Evolutionary conservation across 352 stramenopile genomes (phyloP).

Genomic region (Globisporangium nodosum): DNA sequence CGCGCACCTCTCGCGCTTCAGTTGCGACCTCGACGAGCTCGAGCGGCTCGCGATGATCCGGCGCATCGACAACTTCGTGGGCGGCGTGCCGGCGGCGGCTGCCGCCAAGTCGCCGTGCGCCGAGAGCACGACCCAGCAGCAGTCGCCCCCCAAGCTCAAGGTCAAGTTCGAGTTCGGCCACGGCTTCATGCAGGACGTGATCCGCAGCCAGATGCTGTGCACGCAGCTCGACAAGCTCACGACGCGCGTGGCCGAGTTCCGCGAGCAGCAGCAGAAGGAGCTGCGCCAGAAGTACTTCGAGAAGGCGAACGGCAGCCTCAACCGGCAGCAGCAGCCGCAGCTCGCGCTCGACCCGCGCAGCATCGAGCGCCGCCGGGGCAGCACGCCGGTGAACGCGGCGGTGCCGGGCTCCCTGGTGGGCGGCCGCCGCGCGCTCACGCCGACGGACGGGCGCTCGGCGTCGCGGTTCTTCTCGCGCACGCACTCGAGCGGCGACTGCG

Average conservation of each 20-base stretch:
- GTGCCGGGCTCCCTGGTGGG: background rate
- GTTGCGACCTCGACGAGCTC: slow-evolving; percentile 64
- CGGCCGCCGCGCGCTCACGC: slow-evolving; percentile 7
- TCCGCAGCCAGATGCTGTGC: slow-evolving; percentile 77
- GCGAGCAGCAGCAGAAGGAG: slow-evolving; percentile 70
- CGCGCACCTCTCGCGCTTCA: slow-evolving; percentile 59
- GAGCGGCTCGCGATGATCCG: slow-evolving; percentile 75
- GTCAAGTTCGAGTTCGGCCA: slow-evolving; percentile 85
- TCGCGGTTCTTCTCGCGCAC: slow-evolving; percentile 6
- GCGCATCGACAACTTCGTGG: slow-evolving; percentile 71
- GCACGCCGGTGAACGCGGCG: slow-evolving; percentile 6
- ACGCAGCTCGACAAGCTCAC: slow-evolving; percentile 80
- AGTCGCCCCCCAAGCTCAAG: slow-evolving; percentile 28
- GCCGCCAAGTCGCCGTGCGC: slow-evolving; percentile 17
- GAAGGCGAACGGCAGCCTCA: slow-evolving; percentile 63
- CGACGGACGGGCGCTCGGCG: slow-evolving; percentile 3
- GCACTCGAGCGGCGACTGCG: slow-evolving; percentile 1
- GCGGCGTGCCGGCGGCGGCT: slow-evolving; percentile 37
- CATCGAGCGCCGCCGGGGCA: slow-evolving; percentile 16
- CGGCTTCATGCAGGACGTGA: slow-evolving; percentile 82
- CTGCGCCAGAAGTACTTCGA: slow-evolving; percentile 72
- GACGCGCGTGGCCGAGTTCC: slow-evolving; percentile 58
- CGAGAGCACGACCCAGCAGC: background rate
- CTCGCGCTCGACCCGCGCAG: slow-evolving; percentile 19
- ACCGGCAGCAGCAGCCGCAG: slow-evolving; percentile 17